These are phyloP conservation scores for Erucastrum elatum DNA, from an alignment of 345 rosid species.

Conservation along the genomic window DNA sequence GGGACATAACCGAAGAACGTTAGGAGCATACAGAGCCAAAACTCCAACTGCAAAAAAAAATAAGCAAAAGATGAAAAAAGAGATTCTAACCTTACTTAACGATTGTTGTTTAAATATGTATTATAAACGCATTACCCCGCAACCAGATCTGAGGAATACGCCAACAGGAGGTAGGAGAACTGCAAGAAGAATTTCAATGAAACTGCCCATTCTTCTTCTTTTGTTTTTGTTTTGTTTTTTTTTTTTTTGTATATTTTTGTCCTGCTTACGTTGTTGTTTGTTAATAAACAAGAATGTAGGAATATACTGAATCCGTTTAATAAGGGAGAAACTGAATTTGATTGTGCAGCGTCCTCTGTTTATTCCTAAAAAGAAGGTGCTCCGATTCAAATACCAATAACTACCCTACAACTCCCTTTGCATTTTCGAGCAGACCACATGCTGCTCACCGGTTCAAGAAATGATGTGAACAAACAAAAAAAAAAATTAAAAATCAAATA, in stretches of 20 bases:
- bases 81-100: not conserved
- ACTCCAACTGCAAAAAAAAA: constrained; percentile 58
- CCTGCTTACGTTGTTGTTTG: not conserved
- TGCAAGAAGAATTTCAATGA: constrained; percentile 60
- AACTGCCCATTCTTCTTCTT: constrained; percentile 27
- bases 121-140: constrained; percentile 44
- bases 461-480: not conserved
- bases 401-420: constrained; percentile 2
- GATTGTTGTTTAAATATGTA: not conserved
- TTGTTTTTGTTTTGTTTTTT: not conserved
- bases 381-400: constrained; percentile 11
- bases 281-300: not conserved
- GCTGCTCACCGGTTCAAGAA: not conserved
- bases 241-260: not conserved
- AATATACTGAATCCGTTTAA: not conserved
- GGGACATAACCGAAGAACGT: constrained; percentile 61
- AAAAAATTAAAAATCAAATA: not conserved
- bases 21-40: constrained; percentile 74
- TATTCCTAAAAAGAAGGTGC: constrained; percentile 30
- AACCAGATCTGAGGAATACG: constrained; percentile 72
- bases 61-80: not conserved
- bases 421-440: constrained; percentile 4
- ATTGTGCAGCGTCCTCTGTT: constrained; percentile 32
- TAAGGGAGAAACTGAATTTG: constrained; percentile 14
- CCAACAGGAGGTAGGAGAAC: constrained; percentile 80